Base-by-base conservation (phyloP, 495 filamentous ascomycete genomes). In the Aspergillus affinis region DNA sequence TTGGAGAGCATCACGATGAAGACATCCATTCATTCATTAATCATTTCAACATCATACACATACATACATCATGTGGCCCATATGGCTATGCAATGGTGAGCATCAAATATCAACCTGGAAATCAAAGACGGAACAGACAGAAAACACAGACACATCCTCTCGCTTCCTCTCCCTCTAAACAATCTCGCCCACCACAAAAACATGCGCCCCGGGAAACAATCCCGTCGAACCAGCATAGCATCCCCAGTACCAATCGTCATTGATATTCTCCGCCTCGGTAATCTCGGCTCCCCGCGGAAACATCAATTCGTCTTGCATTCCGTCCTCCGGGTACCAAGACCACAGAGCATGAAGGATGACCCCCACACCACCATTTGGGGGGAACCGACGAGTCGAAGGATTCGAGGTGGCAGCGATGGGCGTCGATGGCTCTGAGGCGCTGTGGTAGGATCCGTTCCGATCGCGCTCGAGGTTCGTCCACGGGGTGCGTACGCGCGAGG, bases 201-300 rank as follows among this genome's bases (percentile, higher is more conserved):
- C 88, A 81, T 91, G 90, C 27, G 80, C 75, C 20, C 86, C 84
- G 4, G 91, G 91, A 71, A 96, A 93, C 61, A 96, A 60, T 0
- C 91, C 91, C 58, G 80, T 83, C 30, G 70, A 74, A 18, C 90
- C 90, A 69, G 88, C 87, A 79, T 95, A 97, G 36, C 79, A 83
- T 0, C 92, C 92, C 76, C 85, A 86, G 57, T 79, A 90, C 91
- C 91, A 97, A 71, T 95, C 91, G 45, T 85, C 90, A 72, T 94
- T 96, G 48, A 93, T 84, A 71, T 90, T 87, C 72, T 90, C 85
- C 36, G 85, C 85, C 78, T 96, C 92, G 3, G 80, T 78, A 12
- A 97, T 82, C 72, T 93, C 90, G 0, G 92, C 91, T 6, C 88
- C 86, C 57, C 84, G 87, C 3, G 92, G 92, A 65, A 97, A 96